phyloP scores from a whole-genome alignment of 106 monocot genomes.

The Ottelia alismoides region DNA sequence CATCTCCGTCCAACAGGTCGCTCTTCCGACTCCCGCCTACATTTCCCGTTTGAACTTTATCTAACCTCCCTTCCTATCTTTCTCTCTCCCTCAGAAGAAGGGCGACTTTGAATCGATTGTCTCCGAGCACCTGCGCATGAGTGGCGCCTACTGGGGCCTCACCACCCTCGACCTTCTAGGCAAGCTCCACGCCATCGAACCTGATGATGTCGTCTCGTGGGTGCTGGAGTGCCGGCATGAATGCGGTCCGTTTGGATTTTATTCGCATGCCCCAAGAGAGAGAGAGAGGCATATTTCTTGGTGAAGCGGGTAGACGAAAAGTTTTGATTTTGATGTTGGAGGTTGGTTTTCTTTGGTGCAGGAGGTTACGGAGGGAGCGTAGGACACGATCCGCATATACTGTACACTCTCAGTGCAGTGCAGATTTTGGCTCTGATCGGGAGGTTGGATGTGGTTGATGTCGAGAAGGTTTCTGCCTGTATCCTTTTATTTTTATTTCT shows the following conservation, averaged over 20 bases:
- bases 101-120: conserved; percentile 68
- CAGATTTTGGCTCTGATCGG: conserved; percentile 79
- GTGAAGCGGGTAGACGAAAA: no score
- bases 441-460: conserved; percentile 54
- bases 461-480: conserved; percentile 70
- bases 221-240: conserved; percentile 62
- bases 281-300: no score
- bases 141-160: conserved; percentile 93
- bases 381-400: conserved; percentile 82
- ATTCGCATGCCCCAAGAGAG: not conserved
- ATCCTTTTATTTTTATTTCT: conserved; percentile 44
- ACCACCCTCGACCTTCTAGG: conserved; percentile 83
- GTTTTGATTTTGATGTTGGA: not conserved
- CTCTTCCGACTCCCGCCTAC: conserved; percentile 1
- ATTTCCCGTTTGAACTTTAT: not conserved
- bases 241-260: conserved; percentile 36
- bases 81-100: conserved; percentile 39
- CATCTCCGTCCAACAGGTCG: conserved; percentile 71
- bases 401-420: conserved; percentile 83
- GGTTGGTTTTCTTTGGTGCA: conserved; percentile 4
- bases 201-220: conserved; percentile 64
- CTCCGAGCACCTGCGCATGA: conserved; percentile 83
- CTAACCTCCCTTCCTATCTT: not conserved
- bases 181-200: conserved; percentile 46
- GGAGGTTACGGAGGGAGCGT: conserved; percentile 89